Evolutionary conservation across 441 rosid genomes (phyloP).

Genomic region (Corymbia calophylla): DNA sequence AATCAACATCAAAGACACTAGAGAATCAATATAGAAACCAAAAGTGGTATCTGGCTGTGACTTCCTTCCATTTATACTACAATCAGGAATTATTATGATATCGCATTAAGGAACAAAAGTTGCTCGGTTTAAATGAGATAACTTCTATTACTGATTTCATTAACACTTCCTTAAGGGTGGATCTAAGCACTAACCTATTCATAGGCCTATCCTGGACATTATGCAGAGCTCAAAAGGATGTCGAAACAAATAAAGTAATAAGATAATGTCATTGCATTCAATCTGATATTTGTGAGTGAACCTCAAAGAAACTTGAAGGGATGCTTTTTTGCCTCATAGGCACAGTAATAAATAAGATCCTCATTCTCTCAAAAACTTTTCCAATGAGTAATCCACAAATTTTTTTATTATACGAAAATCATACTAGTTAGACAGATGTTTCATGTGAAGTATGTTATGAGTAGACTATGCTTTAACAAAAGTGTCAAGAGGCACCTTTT

Average conservation of each 20-base stretch:
- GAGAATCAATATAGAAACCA: not conserved
- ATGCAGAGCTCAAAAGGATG: not conserved
- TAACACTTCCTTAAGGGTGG: not conserved
- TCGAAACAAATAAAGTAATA: not conserved
- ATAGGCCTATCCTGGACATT: not conserved
- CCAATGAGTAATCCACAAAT: not conserved
- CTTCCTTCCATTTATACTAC: not conserved
- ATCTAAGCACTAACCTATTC: not conserved
- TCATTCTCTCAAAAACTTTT: not conserved
- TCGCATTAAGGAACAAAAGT: not conserved
- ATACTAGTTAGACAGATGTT: not conserved
- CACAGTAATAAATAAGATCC: not conserved
- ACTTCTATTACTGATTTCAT: not conserved
- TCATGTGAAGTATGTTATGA: not conserved
- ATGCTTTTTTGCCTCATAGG: not conserved
- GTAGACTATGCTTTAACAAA: not conserved
- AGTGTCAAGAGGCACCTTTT: constrained; percentile 52
- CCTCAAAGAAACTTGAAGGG: not conserved
- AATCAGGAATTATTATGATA: not conserved
- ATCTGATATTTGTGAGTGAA: not conserved
- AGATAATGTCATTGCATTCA: not conserved
- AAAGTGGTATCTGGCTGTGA: not conserved
- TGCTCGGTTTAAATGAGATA: not conserved
- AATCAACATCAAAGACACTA: not conserved
- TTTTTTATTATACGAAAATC: not conserved